Percentiles rank a stretch among this genome's conserved stretches.
These are phyloP conservation scores for Lasiosphaeria miniovina DNA, from an alignment of 495 filamentous ascomycete species.

Conservation along the genomic window DNA sequence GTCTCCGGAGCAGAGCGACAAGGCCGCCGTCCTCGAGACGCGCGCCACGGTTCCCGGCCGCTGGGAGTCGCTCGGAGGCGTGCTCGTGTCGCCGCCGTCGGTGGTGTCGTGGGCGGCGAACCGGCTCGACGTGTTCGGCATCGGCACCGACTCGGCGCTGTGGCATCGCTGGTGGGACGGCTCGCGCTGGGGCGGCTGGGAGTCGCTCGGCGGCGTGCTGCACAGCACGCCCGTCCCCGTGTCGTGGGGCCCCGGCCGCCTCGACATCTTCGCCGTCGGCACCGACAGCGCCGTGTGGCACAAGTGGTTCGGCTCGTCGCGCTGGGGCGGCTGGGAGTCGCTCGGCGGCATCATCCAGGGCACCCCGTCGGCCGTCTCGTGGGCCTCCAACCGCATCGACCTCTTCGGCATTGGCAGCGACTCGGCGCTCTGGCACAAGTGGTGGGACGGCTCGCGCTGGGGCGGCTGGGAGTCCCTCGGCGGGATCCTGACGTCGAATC, in stretches of 20 bases:
- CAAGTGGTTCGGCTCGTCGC: conserved; percentile 32
- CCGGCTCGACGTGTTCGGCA: conserved; percentile 12
- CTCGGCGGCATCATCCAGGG: conserved; percentile 25
- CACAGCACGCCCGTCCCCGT: conserved; percentile 18
- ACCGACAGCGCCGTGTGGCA: conserved; percentile 8
- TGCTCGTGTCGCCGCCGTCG: neutral
- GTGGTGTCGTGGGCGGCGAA: conserved; percentile 10
- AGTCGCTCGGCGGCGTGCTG: conserved; percentile 26
- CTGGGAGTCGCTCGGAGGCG: conserved; percentile 15
- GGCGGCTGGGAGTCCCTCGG: conserved; percentile 19
- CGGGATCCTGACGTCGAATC: neutral
- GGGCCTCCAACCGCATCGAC: conserved; percentile 16
- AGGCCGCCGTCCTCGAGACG: neutral
- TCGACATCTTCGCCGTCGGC: conserved; percentile 33
- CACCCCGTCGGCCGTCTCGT: conserved; percentile 21
- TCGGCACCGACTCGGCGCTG: conserved; percentile 9
- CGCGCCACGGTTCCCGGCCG: conserved; percentile 9
- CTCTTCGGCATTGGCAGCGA: conserved; percentile 26
- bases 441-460: conserved; percentile 11
- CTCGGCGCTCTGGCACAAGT: conserved; percentile 24
- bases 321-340: conserved; percentile 21
- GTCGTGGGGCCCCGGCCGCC: conserved; percentile 20
- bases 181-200: conserved; percentile 23
- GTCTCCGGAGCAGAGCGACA: neutral
- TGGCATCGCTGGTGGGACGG: conserved; percentile 17